These are phyloP conservation scores for Knufia fluminis DNA, from an alignment of 2,329 filamentous ascomycete genomes.

Conservation along the genomic window DNA sequence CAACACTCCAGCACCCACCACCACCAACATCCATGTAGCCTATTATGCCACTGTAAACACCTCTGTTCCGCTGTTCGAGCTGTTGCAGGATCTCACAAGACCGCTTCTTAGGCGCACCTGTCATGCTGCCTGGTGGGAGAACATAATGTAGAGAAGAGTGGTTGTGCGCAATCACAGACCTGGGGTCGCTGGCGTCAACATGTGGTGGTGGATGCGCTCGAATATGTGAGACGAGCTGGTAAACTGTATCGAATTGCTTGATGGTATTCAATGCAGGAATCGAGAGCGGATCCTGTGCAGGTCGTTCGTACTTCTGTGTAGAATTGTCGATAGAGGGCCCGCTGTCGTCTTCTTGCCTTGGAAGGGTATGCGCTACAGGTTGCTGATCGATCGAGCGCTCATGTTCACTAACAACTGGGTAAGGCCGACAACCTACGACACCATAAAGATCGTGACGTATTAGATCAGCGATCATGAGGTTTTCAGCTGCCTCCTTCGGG, in stretches of 20 bases:
- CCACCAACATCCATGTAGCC: slow-evolving; percentile 85
- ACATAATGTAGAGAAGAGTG: slow-evolving; percentile 68
- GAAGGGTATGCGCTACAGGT: not conserved
- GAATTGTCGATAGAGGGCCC: slow-evolving; percentile 43
- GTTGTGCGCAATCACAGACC: slow-evolving; percentile 35
- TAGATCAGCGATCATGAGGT: slow-evolving; percentile 95
- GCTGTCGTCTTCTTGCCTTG: not conserved
- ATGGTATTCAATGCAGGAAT: slow-evolving; percentile 75
- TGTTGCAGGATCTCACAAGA: slow-evolving; percentile 71
- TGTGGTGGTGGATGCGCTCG: slow-evolving; percentile 46
- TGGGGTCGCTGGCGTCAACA: slow-evolving; percentile 25
- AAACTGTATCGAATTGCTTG: slow-evolving; percentile 85
- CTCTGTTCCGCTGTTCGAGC: slow-evolving; percentile 57
- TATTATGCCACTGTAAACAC: slow-evolving; percentile 79
- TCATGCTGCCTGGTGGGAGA: slow-evolving; percentile 90
- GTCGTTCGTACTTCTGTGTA: no score
- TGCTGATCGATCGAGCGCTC: not conserved
- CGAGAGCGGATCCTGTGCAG: slow-evolving; percentile 39
- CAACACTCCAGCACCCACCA: slow-evolving; percentile 80
- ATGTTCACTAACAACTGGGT: not conserved
- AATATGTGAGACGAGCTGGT: slow-evolving; percentile 82
- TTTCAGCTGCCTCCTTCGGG: slow-evolving; percentile 88
- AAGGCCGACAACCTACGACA: slow-evolving; percentile 14
- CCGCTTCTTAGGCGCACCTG: slow-evolving; percentile 86
- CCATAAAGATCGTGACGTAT: slow-evolving; percentile 82